Evolutionary conservation across 2,329 filamentous ascomycete genomes (phyloP).

Genomic region (Microcera coccophila): DNA sequence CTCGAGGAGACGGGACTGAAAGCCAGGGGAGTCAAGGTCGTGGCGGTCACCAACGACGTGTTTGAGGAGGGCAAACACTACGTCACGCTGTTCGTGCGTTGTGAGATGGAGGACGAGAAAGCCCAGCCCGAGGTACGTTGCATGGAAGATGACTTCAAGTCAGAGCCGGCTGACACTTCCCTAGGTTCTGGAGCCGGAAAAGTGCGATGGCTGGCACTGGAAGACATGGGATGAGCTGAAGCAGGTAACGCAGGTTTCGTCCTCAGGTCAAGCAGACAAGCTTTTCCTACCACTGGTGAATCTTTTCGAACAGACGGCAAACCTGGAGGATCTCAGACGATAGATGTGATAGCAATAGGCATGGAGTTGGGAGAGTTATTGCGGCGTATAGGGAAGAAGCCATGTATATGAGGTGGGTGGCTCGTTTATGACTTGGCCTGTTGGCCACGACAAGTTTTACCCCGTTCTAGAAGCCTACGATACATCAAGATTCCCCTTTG

Average conservation of each 20-base stretch:
- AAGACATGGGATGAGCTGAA: constrained; percentile 42
- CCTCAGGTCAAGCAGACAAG: constrained; percentile 9
- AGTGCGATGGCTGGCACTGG: constrained; percentile 51
- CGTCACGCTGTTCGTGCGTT: constrained; percentile 66
- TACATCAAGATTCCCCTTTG: no score
- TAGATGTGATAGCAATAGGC: not conserved
- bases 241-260: constrained; percentile 16
- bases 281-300: constrained; percentile 34
- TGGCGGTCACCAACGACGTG: constrained; percentile 64
- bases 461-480: no score
- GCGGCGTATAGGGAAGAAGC: no score
- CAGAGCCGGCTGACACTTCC: not conserved
- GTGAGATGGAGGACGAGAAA: constrained; percentile 43
- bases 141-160: constrained; percentile 1
- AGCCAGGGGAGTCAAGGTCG: constrained; percentile 49
- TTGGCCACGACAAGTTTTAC: no score
- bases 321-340: constrained; percentile 19
- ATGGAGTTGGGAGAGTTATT: no score
- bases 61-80: constrained; percentile 68
- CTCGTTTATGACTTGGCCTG: no score
- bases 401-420: no score
- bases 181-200: constrained; percentile 45
- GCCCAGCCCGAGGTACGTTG: constrained; percentile 51
- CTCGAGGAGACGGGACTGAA: constrained; percentile 66
- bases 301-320: constrained; percentile 25